Base-by-base conservation (phyloP, 176 grass and related monocot species). In the Rhynchospora pubera region DNA sequence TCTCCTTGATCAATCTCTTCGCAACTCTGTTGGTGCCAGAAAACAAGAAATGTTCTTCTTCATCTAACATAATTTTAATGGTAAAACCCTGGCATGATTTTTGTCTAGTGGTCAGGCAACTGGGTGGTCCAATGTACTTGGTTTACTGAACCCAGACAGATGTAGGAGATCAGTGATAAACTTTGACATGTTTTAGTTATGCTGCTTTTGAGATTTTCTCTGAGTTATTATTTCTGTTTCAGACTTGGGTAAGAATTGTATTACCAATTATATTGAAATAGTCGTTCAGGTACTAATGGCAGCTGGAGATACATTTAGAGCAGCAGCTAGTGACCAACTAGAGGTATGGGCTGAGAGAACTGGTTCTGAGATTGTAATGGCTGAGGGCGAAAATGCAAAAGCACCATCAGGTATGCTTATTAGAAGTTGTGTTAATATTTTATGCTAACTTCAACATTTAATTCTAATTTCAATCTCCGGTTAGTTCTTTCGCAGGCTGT, bases 401-500 rank as follows among this genome's bases (percentile, higher is more conserved):
- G 87, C 92, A 86, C 81, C 87, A 83, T 91, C 87, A 90, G 96
- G 91, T 93, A 87, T 58, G 57, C 69, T 48, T 47, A 75, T 22
- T 9, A 13, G 56, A 83, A 70, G 15, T 4, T 85, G 43, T 22
- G 57, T 63, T 73, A 52, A 19, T 65, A 39, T 46, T 2, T 16
- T 50, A 2, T 72, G 48, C 16, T 65, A 19, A 39, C 0, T 39
- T 80, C 63, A 78, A n/a, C 67, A 14, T 86, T 85, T 79, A 79
- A 60, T 57, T 88, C 84, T 94, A 90, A 93, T 86, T 88, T 85
- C 85, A 68, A 77, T 94, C 78, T 73, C 83, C 86, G 78, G 81
- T 72, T 94, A 98, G 96, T 98, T 94, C 92, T 98, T 82, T 95
- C 87, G 30, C 87, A 94, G 92, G 96, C 96, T 88, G 96, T 93